Evolutionary conservation across 1,284 basidiomycete genomes (phyloP), one percentile per base, ranked within the genome.

Genomic region (Coniferiporia sulphurascens): DNA sequence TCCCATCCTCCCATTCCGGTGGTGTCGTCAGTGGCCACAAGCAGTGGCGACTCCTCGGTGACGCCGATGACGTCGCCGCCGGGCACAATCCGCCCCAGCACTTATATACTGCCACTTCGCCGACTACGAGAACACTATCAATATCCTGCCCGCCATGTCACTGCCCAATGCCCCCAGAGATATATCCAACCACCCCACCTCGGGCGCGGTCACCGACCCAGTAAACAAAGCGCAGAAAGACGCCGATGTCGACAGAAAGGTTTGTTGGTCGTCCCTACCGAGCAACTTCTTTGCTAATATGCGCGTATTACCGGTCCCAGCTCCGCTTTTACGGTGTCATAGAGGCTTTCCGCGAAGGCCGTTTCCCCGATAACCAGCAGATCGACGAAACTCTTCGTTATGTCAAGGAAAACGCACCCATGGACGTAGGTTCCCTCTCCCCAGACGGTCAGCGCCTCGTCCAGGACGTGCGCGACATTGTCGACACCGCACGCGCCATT

Each of bases 361-460:
- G 86, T 64, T 78, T 92, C 68, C 93, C 93, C 2, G 79, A 86
- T 63, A 95, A 95, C 74, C 67, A 72, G 22, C 92, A 96, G 73
- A 87, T 95, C 66, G 86, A 92, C 74, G 68, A 79, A 34, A 83
- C 86, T 1, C 79, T 96, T 62, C 73, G 74, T 55, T 93, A 92
- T 71, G 80, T 91, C 54, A 73, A 83, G 64, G 71, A 78, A 45
- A 72, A 89, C 71, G 85, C 89, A 1, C 89, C 88, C 6, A 80
- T 95, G 46, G 80, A 88, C 64, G 69, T 81, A 59, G 67, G 74
- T 58, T 78, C 84, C 69, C 82, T 97, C 54, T 93, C 90, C 0
- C 76, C 81, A 0, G 89, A 93, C 10, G 93, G 93, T 56, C 80
- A 81, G 65, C 83, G 82, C 63, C 84, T 98, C 63, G 76, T 95